A percentile compares a stretch with the other conserved stretches of the same genome.
Conservation (phyloP, 2,329 filamentous ascomycete species). For the Pseudogymnoascus sp. region DNA sequence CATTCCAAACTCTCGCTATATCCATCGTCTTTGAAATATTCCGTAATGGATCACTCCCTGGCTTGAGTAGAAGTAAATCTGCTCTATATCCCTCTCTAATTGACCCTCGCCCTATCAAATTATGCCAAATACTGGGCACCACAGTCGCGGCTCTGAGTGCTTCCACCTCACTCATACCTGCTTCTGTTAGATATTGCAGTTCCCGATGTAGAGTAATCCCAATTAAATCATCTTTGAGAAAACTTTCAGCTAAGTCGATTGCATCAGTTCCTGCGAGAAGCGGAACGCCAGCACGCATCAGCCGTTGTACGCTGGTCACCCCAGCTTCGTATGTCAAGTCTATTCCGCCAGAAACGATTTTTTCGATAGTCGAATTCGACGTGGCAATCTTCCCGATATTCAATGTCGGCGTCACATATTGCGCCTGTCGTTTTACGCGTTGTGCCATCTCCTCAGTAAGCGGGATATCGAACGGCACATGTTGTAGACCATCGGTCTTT, state of each 20-base stretch:
- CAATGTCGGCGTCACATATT: conserved; percentile 23
- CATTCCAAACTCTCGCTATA: conserved; percentile 13
- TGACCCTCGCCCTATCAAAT: conserved; percentile 8
- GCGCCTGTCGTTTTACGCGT: conserved; percentile 16
- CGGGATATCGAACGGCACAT: conserved; percentile 21
- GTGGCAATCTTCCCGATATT: conserved; percentile 16
- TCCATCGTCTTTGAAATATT: conserved; percentile 11
- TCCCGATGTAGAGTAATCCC: conserved; percentile 10
- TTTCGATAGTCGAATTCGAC: background rate
- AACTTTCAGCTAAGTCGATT: background rate
- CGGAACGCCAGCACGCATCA: conserved; percentile 8
- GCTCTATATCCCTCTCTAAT: conserved; percentile 9
- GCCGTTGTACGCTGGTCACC: background rate
- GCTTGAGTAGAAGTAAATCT: conserved; percentile 11
- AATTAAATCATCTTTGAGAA: background rate
- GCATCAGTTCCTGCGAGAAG: conserved; percentile 12
- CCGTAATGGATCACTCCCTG: conserved; percentile 4
- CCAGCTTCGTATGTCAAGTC: background rate
- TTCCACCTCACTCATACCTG: conserved; percentile 9
- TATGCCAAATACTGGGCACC: conserved; percentile 5
- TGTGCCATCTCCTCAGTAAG: conserved; percentile 14
- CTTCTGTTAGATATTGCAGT: conserved; percentile 8
- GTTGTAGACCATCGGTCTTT: conserved; percentile 20
- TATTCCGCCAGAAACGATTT: background rate
- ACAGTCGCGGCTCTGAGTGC: conserved; percentile 8